phyloP scores from a whole-genome alignment of 148 eudicot genomes.

The Rhododendron mucronatum region DNA sequence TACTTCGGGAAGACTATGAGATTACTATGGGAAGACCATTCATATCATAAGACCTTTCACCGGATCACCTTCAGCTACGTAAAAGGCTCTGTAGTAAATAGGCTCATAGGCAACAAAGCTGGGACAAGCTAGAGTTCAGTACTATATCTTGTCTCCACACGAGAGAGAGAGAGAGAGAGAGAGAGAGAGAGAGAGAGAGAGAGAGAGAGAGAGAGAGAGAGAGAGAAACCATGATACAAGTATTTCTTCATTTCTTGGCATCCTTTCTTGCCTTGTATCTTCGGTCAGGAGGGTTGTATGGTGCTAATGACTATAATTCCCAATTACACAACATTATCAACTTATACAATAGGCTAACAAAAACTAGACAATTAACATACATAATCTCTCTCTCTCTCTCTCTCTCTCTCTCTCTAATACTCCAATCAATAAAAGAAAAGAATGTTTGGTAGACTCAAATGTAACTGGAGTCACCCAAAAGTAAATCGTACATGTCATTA shows the following conservation, averaged over 20 bases:
- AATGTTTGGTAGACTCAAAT: slow-evolving; percentile 16
- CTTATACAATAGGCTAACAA: not conserved
- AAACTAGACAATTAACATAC: not conserved
- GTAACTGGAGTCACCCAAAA: slow-evolving; percentile 62
- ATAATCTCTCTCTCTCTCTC: not conserved
- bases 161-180: not conserved
- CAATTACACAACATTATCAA: not conserved
- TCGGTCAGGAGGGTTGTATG: not conserved
- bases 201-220: not conserved
- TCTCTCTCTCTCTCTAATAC: too few species aligned
- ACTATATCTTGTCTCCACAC: not conserved
- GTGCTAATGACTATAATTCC: not conserved
- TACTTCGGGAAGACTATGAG: not conserved
- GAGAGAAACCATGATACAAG: not conserved
- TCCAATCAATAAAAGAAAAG: not conserved
- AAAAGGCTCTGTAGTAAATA: not conserved
- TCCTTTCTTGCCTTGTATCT: not conserved
- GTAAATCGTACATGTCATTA: slow-evolving; percentile 68
- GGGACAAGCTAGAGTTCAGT: not conserved
- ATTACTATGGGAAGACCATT: not conserved
- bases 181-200: not conserved
- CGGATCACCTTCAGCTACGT: not conserved
- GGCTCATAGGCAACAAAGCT: not conserved
- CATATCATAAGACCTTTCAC: not conserved
- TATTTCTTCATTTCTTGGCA: not conserved